Conservation (phyloP, 2,329 filamentous ascomycete genomes). For the Arthrobotrys iridis region DNA sequence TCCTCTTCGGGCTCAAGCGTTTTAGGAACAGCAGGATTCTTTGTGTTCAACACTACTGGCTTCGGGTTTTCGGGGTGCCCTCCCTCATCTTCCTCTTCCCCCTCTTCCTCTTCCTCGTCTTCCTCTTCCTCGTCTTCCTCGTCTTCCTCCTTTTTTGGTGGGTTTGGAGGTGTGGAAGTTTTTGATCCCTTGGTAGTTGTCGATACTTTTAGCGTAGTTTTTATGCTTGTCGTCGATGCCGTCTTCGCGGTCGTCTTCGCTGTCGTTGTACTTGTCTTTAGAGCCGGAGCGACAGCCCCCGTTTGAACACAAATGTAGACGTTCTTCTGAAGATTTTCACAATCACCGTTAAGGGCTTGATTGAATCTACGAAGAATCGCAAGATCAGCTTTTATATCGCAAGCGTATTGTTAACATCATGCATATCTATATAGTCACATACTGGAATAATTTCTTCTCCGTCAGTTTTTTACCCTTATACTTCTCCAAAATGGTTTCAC, state of each 20-base stretch:
- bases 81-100: not conserved
- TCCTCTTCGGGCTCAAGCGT: not conserved
- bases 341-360: not conserved
- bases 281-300: not conserved
- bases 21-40: not conserved
- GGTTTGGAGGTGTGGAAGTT: not conserved
- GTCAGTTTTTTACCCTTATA: constrained; percentile 1
- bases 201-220: not conserved
- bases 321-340: not conserved
- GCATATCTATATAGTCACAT: not conserved
- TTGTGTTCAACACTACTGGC: not conserved
- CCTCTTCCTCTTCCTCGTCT: not conserved
- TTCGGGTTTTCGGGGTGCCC: not conserved
- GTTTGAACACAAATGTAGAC: constrained; percentile 18
- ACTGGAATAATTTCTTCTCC: not conserved
- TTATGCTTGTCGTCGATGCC: not conserved
- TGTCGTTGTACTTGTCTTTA: not conserved
- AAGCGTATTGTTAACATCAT: too few species aligned
- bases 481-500: not conserved
- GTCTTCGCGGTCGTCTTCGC: not conserved
- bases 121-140: not conserved
- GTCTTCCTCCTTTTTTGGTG: not conserved
- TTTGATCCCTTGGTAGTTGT: not conserved
- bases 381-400: not conserved
- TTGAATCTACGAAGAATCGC: not conserved